Evolutionary conservation across 1,284 basidiomycete species (phyloP).

Genomic region (Thecaphora frezii): DNA sequence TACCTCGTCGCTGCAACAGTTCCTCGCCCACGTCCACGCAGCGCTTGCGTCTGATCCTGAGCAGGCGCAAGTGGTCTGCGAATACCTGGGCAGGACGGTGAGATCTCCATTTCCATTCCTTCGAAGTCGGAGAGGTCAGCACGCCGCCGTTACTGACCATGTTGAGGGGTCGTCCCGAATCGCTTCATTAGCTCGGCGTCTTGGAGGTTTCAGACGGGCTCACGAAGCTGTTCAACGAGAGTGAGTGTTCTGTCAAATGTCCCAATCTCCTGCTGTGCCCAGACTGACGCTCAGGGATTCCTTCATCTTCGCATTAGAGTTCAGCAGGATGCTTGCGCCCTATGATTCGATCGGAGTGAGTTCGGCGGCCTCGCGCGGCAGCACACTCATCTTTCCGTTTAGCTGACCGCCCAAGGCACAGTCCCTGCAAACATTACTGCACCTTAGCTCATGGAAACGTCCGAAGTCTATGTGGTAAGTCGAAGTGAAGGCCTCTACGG

Average conservation of each 20-base stretch:
- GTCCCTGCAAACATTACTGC: no score
- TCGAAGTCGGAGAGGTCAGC: background rate
- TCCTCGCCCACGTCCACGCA: slow-evolving; percentile 10
- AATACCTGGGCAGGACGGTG: slow-evolving; percentile 25
- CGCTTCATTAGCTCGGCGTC: slow-evolving; percentile 8
- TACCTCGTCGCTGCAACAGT: slow-evolving; percentile 8
- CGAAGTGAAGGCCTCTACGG: slow-evolving; percentile 24
- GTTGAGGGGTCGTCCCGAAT: no score
- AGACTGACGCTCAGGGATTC: no score
- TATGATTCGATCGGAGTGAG: slow-evolving; percentile 23
- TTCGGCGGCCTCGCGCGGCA: no score
- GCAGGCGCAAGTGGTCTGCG: slow-evolving; percentile 18
- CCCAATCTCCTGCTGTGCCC: no score
- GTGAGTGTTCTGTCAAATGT: background rate
- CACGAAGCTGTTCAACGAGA: slow-evolving; percentile 33
- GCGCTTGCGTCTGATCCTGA: slow-evolving; percentile 14
- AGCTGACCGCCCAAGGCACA: no score
- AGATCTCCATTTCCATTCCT: background rate
- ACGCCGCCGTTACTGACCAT: no score
- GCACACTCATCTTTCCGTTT: no score
- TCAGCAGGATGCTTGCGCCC: slow-evolving; percentile 27
- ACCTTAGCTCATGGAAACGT: background rate
- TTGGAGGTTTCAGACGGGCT: slow-evolving; percentile 30
- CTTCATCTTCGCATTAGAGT: slow-evolving; percentile 1
- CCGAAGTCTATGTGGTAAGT: slow-evolving; percentile 9